Conservation (phyloP, 2,329 filamentous ascomycete genomes). For the Aspergillus latus region DNA sequence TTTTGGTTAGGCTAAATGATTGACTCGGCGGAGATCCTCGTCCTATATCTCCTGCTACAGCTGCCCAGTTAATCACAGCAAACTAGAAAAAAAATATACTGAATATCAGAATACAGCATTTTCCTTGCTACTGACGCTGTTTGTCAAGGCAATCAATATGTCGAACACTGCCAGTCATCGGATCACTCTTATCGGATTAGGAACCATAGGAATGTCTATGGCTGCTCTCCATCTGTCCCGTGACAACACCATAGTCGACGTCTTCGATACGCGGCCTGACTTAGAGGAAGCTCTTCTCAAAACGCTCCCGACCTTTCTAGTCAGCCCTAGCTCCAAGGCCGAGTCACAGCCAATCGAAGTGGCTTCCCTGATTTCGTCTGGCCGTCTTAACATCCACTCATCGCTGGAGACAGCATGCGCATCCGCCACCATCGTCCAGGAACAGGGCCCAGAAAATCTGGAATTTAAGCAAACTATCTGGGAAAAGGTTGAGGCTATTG, state of each 20-base stretch:
- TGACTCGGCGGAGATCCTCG: neutral
- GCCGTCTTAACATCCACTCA: constrained; percentile 21
- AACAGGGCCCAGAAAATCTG: constrained; percentile 58
- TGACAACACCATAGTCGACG: constrained; percentile 36
- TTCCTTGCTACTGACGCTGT: no score
- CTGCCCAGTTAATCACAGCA: neutral
- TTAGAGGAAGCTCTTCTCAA: constrained; percentile 46
- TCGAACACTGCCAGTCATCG: constrained; percentile 13
- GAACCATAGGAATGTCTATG: constrained; percentile 58
- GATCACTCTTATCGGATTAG: constrained; percentile 43
- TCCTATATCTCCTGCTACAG: neutral
- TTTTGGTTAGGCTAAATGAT: neutral
- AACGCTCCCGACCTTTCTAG: constrained; percentile 19
- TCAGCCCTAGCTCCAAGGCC: neutral
- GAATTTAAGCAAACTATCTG: constrained; percentile 55
- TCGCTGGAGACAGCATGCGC: constrained; percentile 19
- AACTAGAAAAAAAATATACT: neutral
- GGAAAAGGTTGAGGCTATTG: constrained; percentile 51
- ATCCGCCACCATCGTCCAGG: constrained; percentile 56
- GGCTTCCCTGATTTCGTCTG: constrained; percentile 15
- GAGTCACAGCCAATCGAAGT: constrained; percentile 4
- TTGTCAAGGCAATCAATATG: constrained; percentile 6
- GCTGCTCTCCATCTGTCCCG: constrained; percentile 41
- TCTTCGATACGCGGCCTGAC: constrained; percentile 54
- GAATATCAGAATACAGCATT: no score